These are phyloP conservation scores for Neohortaea acidophila DNA, from an alignment of 495 filamentous ascomycete species.

Conservation along the genomic window DNA sequence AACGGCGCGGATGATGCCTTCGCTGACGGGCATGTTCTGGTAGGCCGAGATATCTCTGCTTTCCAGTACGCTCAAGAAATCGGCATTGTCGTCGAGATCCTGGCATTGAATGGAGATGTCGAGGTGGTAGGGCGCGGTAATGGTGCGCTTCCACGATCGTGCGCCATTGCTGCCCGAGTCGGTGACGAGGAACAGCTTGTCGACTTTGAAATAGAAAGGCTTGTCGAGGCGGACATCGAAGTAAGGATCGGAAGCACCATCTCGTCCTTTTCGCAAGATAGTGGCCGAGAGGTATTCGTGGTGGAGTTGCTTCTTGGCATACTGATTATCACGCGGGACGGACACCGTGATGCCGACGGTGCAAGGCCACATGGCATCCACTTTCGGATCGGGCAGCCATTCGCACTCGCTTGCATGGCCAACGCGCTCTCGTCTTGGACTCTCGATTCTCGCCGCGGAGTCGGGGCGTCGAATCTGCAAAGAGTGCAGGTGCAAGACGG, in stretches of 20 bases:
- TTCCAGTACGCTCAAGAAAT: conserved; percentile 6
- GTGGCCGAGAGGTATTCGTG: neutral
- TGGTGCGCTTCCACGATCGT: conserved; percentile 12
- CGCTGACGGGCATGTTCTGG: neutral
- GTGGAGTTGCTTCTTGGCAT: neutral
- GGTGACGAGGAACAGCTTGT: conserved; percentile 1
- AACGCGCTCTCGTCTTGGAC: neutral
- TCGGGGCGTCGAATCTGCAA: conserved; percentile 4
- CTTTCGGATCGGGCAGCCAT: conserved; percentile 6
- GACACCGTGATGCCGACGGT: conserved; percentile 3
- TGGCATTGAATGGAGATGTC: conserved; percentile 6
- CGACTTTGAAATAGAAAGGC: conserved; percentile 7
- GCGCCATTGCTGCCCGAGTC: conserved; percentile 2
- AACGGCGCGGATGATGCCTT: conserved; percentile 3
- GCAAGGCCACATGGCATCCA: conserved; percentile 6
- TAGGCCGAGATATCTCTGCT: neutral
- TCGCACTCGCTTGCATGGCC: neutral
- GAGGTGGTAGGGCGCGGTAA: conserved; percentile 7
- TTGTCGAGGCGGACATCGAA: conserved; percentile 8
- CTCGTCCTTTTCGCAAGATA: neutral
- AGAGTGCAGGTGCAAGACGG: conserved; percentile 5
- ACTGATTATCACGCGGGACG: too few species aligned
- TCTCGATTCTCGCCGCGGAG: neutral
- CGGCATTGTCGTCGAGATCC: conserved; percentile 6
- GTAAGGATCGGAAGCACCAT: neutral